These are phyloP conservation scores for Boletus tylopilopsis DNA, from an alignment of 768 basidiomycete genomes.

Conservation along the genomic window DNA sequence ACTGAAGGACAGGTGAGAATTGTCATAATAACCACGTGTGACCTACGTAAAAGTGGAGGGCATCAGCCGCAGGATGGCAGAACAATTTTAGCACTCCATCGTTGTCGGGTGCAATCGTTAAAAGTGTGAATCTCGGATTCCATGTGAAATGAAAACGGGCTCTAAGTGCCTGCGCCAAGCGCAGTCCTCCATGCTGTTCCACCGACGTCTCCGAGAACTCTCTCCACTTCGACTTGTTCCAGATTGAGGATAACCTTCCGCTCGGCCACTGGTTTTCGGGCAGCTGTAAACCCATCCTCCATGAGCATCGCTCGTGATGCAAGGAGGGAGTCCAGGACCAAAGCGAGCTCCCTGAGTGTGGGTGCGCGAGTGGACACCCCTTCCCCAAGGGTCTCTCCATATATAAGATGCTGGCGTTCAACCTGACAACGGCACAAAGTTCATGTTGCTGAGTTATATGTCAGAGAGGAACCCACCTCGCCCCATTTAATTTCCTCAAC, in stretches of 20 bases:
- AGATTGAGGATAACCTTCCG: conserved; percentile 76
- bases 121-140: too few relatives aligned
- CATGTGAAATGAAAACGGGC: too few relatives aligned
- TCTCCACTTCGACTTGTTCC: conserved; percentile 80
- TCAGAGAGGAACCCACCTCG: conserved; percentile 47
- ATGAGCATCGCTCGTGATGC: conserved; percentile 74
- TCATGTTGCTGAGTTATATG: neutral
- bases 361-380: conserved; percentile 59
- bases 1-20: too few relatives aligned
- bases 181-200: conserved; percentile 62
- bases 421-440: conserved; percentile 41
- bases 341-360: conserved; percentile 54
- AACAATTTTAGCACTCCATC: too few relatives aligned
- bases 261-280: conserved; percentile 59
- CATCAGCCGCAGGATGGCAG: too few relatives aligned
- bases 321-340: conserved; percentile 73
- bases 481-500: conserved; percentile 86
- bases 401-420: conserved; percentile 69
- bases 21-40: too few relatives aligned
- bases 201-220: conserved; percentile 80
- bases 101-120: too few relatives aligned
- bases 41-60: too few relatives aligned
- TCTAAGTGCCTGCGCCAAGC: conserved; percentile 20
- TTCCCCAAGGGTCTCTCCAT: conserved; percentile 59
- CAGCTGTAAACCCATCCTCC: conserved; percentile 55